Base-by-base conservation (phyloP, 1,139 yeast genomes). In the Pichia sp. region DNA sequence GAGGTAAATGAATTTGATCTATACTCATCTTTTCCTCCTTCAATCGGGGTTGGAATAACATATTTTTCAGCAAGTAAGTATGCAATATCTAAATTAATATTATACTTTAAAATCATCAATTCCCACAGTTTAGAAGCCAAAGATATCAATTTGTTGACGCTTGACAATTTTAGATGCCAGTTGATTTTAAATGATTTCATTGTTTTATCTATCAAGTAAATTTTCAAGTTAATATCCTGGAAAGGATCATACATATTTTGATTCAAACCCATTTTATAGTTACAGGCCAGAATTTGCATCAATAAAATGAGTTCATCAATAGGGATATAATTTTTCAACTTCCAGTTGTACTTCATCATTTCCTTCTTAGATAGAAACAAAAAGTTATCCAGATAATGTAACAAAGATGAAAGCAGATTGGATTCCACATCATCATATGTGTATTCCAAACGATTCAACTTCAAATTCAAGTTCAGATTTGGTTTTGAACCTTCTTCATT, bases 341-440 rank as follows among this genome's bases (percentile, higher is more conserved):
- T 78, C 83, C 83, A 78, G 54, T 77, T 78, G 58, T 66, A 78
- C 29, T 61, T 57, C 40, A 59, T 55, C 54, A 63, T 59, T 11
- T 46, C 46, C 29, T 47, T 45, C 4, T 51, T 45, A 4, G 77
- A 77, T 52, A 72, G 66, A 47, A 71, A 67, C 41, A 72, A 60
- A 50, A 77, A 77, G 50, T 75, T 79, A 53, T 75, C 74, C 51
- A 77, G 60, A 53, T 76, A 77, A 54, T 77, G 82, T 39, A 78
- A 57, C n/a, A 79, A 67, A 1, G 79, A 71, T 1, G 84, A 82
- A 36, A 78, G 68, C 50, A 78, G 61, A 56, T 77, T 77, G 52
- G 67, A 73, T 35, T 72, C 66, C 50, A 77, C 58, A 55, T 75
- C 75, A 42, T 71, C 75, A 53, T 76, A 78, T 6, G 68, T 64